These are phyloP conservation scores for Stenogyne calaminthoides DNA, from an alignment of 305 asterid species.

Conservation along the genomic window DNA sequence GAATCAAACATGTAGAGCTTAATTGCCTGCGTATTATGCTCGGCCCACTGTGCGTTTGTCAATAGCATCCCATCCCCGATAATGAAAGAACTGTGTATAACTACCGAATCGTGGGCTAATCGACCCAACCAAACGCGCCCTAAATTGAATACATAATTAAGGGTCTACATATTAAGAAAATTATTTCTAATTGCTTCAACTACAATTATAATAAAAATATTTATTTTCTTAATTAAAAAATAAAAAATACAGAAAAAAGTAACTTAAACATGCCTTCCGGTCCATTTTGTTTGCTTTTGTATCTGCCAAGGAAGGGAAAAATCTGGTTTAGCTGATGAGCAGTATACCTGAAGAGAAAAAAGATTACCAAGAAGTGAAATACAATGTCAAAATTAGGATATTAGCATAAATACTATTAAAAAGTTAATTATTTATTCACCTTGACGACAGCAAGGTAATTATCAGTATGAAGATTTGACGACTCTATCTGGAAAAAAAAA, in stretches of 20 bases:
- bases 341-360: conserved; percentile 58
- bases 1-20: neutral
- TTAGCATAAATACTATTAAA: neutral
- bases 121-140: too few relatives aligned
- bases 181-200: conserved; percentile 12
- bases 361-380: neutral
- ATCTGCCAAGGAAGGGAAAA: conserved; percentile 99
- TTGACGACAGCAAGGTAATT: conserved; percentile 75
- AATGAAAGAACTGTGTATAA: conserved; percentile 88
- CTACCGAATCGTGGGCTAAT: too few relatives aligned
- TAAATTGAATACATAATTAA: neutral
- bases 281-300: conserved; percentile 87
- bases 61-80: conserved; percentile 82
- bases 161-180: neutral
- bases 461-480: conserved; percentile 70
- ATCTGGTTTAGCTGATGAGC: conserved; percentile 93
- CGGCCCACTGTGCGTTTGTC: conserved; percentile 96
- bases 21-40: conserved; percentile 75
- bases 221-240: neutral
- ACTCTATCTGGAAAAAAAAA: conserved; percentile 61
- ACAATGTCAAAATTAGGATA: neutral
- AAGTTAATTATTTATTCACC: conserved; percentile 44
- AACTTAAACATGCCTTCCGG: conserved; percentile 81
- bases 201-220: neutral
- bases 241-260: conserved; percentile 17